These are phyloP conservation scores for Aureobasidium leucospermi DNA, from an alignment of 2,329 filamentous ascomycete species.

Conservation along the genomic window DNA sequence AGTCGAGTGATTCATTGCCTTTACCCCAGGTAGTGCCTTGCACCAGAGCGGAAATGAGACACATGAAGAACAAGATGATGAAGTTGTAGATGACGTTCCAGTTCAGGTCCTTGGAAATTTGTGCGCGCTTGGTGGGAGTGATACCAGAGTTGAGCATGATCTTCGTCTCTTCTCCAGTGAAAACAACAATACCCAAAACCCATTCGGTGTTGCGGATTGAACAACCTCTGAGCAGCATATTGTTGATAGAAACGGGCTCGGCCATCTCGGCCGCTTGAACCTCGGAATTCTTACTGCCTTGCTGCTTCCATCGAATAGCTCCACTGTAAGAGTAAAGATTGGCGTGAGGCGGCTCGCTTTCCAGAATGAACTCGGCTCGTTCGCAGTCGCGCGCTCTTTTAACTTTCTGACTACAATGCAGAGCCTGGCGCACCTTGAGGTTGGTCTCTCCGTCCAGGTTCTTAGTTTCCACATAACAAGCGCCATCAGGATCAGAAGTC, in stretches of 20 bases:
- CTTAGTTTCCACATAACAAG: conserved; percentile 97
- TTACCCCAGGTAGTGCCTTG: conserved; percentile 77
- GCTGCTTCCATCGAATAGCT: conserved; percentile 79
- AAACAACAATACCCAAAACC: conserved; percentile 85
- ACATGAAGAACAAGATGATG: conserved; percentile 80
- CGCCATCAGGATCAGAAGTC: conserved; percentile 87
- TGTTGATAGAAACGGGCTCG: conserved; percentile 91
- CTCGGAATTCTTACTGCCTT: conserved; percentile 55
- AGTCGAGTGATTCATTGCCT: conserved; percentile 64
- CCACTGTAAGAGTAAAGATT: conserved; percentile 95
- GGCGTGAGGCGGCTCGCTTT: conserved; percentile 84
- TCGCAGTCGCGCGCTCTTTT: conserved; percentile 91
- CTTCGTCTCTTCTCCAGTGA: conserved; percentile 93
- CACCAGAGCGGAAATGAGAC: conserved; percentile 74
- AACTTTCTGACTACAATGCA: conserved; percentile 75
- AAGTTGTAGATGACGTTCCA: conserved; percentile 98
- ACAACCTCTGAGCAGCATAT: conserved; percentile 85
- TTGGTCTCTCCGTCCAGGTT: conserved; percentile 98
- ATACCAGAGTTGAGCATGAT: conserved; percentile 98
- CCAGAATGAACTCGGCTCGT: conserved; percentile 74
- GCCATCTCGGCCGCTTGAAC: conserved; percentile 68
- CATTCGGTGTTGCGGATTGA: conserved; percentile 94
- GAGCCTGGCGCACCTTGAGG: conserved; percentile 84
- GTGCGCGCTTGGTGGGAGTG: conserved; percentile 86
- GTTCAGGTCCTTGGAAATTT: conserved; percentile 88